Percentiles rank a stretch among this genome's conserved stretches.
Evolutionary conservation across 2,329 filamentous ascomycete species (phyloP).

Genomic region (Zymoseptoria tritici): DNA sequence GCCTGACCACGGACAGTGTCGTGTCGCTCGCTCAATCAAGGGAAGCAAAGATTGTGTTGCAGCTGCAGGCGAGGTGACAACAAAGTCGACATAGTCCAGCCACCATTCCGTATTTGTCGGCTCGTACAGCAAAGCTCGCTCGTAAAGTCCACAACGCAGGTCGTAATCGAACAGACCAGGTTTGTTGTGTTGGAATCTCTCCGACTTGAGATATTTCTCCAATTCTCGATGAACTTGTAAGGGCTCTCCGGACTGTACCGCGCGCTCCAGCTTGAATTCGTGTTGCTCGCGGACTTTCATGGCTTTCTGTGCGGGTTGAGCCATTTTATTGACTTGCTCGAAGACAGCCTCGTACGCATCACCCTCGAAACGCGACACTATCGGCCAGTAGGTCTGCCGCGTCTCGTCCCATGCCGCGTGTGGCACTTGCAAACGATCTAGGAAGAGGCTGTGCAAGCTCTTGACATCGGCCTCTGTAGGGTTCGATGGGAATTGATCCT

Average conservation of each 20-base stretch:
- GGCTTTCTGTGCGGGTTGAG: constrained; percentile 56
- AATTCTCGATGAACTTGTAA: constrained; percentile 50
- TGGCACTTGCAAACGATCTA: constrained; percentile 62
- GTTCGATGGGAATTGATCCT: constrained; percentile 56
- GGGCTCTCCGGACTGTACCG: constrained; percentile 49
- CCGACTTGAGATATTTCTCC: constrained; percentile 75
- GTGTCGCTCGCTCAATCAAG: constrained; percentile 71
- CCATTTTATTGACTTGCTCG: constrained; percentile 57
- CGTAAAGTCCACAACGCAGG: constrained; percentile 59
- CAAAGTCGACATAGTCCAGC: constrained; percentile 75
- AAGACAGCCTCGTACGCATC: constrained; percentile 69
- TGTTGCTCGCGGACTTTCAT: constrained; percentile 53
- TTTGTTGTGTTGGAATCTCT: constrained; percentile 55
- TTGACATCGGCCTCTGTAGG: constrained; percentile 51
- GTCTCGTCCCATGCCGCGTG: constrained; percentile 70
- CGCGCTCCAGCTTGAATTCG: constrained; percentile 59
- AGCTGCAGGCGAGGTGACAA: constrained; percentile 44
- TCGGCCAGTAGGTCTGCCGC: constrained; percentile 65
- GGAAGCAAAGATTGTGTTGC: constrained; percentile 47
- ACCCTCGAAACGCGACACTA: constrained; percentile 57
- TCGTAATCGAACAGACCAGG: constrained; percentile 43
- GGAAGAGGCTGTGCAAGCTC: constrained; percentile 61
- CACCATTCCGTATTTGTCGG: constrained; percentile 68
- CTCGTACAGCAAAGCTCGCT: constrained; percentile 68
- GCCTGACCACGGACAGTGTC: constrained; percentile 90